Conservation (phyloP, 805 yeast species). For the Cyberlindnera maritima region DNA sequence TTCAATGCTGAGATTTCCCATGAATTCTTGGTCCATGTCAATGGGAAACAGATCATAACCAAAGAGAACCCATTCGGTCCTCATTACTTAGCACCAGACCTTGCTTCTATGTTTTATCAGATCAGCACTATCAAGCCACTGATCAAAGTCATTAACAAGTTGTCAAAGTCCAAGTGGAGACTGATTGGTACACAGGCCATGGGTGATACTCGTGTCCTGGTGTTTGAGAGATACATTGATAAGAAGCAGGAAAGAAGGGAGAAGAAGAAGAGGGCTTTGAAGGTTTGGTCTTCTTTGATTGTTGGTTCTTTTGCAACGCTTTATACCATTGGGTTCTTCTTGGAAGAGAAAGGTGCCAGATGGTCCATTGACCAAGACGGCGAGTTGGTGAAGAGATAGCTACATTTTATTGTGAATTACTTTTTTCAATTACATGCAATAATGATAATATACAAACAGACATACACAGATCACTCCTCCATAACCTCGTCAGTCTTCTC, state of each 20-base stretch:
- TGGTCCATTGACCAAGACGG: slow-evolving; percentile 4
- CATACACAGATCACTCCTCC: too few species aligned
- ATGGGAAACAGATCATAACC: slow-evolving; percentile 23
- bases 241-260: slow-evolving; percentile 7
- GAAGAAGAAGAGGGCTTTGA: background rate
- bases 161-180: slow-evolving; percentile 40
- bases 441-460: background rate
- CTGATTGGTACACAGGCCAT: slow-evolving; percentile 24
- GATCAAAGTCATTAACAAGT: slow-evolving; percentile 36
- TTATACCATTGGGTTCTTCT: slow-evolving; percentile 1
- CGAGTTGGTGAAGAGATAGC: background rate
- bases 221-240: slow-evolving; percentile 37
- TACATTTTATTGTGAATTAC: too few species aligned
- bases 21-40: slow-evolving; percentile 23
- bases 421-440: too few species aligned
- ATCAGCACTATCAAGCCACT: slow-evolving; percentile 38
- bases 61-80: slow-evolving; percentile 39
- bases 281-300: background rate
- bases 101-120: slow-evolving; percentile 38
- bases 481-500: background rate
- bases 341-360: slow-evolving; percentile 1
- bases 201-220: slow-evolving; percentile 33
- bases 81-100: slow-evolving; percentile 37
- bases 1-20: slow-evolving; percentile 12
- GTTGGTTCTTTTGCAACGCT: slow-evolving; percentile 1